Evolutionary conservation across 257 asterid species (phyloP).

Genomic region (Nicotiana benthamiana): DNA sequence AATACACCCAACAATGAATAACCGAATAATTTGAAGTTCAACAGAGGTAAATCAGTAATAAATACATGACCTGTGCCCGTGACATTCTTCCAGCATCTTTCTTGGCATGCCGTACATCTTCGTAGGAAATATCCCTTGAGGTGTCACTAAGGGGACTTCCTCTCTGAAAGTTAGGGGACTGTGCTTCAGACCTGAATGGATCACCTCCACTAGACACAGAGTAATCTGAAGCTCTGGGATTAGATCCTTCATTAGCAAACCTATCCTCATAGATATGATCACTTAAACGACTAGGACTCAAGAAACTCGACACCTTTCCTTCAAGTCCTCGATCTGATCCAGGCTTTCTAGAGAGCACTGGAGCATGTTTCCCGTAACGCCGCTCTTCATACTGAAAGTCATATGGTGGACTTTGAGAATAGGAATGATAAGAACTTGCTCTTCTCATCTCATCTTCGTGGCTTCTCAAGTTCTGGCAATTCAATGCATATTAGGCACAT

Average conservation of each 20-base stretch:
- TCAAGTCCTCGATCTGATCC: conserved; percentile 90
- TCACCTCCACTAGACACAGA: conserved; percentile 61
- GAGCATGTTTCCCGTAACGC: conserved; percentile 66
- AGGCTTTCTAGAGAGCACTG: conserved; percentile 63
- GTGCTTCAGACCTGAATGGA: conserved; percentile 38
- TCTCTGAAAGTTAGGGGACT: conserved; percentile 47
- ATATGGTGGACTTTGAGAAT: conserved; percentile 96
- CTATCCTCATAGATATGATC: conserved; percentile 42
- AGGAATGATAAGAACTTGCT: conserved; percentile 96
- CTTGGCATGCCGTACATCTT: conserved; percentile 22
- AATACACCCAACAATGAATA: not conserved
- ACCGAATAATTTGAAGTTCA: not conserved
- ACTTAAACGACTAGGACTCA: conserved; percentile 62
- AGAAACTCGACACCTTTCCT: conserved; percentile 68
- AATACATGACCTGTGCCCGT: conserved; percentile 46
- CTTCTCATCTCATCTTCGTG: conserved; percentile 71
- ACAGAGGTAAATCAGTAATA: conserved; percentile 1
- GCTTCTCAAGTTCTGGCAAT: conserved; percentile 54
- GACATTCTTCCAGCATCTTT: conserved; percentile 24
- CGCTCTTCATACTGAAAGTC: conserved; percentile 97
- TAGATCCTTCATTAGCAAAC: conserved; percentile 53
- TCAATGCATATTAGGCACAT: conserved; percentile 15
- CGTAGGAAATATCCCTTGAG: conserved; percentile 46
- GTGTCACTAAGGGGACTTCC: conserved; percentile 61
- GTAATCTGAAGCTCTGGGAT: conserved; percentile 50